Base-by-base conservation (phyloP, 169 alveolate genomes). In the Plasmodium yoelii region DNA sequence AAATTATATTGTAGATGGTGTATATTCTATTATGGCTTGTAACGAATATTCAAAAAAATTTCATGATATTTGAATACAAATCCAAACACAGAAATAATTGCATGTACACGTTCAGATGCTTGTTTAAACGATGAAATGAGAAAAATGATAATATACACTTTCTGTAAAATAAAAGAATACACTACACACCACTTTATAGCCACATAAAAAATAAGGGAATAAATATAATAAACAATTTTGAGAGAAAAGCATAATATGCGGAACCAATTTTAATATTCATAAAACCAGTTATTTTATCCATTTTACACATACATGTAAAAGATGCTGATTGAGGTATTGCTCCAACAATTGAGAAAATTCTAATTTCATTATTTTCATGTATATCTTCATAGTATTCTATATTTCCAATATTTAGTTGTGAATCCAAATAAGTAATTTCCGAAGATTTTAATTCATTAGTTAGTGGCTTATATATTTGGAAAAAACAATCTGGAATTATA, bases 391-490 rank as follows among this genome's bases (percentile, higher is more conserved):
- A 75, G 64, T 75, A 75, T 75, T 75, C 88, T 47, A 75, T 68
- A 63, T 75, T 46, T 39, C 88, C 88, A 9, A 63, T 64, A 49
- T 75, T 75, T 49, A 75, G 10, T 44, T 75, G 88, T 63, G 88
- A 44, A 75, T 75, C 88, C 51, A 75, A 57, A 28, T 75, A 61
- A 28, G 64, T 74, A 26, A 63, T 61, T 49, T 75, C 64, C 24
- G 88, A 75, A 15, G 88, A 74, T 53, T 56, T 67, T 47, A 75
- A 65, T 15, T 60, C 75, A 18, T 53, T 57, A 18, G 49, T 10
- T 55, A 47, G 69, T 47, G 44, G 67, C 64, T 75, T 47, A 55
- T 75, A 75, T 24, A 75, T 68, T 75, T 75, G 88, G 51, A 75
- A 75, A 28, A 75, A 75, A 24, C 88, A 75, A 47, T 63, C 75